phyloP scores from a whole-genome alignment of 202 grass and related monocot species.

The Brachypodium distachyon region DNA sequence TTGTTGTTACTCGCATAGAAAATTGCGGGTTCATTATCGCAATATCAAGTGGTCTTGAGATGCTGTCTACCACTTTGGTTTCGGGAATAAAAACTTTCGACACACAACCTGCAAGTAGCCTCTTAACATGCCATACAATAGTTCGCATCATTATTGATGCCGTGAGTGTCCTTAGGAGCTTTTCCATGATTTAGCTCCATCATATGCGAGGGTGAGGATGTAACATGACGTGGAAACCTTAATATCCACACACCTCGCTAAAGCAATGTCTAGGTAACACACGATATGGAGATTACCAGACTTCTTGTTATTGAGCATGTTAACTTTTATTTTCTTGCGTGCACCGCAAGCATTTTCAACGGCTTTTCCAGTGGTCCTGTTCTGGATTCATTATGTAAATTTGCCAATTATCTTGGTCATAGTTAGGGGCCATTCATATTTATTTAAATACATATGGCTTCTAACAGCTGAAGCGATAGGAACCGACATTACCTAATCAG shows the following conservation, averaged over 20 bases:
- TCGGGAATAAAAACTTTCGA: too few species aligned
- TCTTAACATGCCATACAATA: too few species aligned
- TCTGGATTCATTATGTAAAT: not conserved
- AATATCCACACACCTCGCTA: not conserved
- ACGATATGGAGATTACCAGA: not conserved
- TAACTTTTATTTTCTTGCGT: not conserved
- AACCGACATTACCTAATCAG: too few species aligned
- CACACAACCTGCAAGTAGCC: too few species aligned
- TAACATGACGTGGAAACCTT: not conserved
- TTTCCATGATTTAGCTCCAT: too few species aligned
- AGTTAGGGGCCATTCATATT: not conserved
- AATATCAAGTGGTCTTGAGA: not conserved
- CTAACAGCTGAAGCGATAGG: too few species aligned
- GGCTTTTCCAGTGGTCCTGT: not conserved
- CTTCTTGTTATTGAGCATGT: conserved; percentile 1
- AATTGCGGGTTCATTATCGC: not conserved
- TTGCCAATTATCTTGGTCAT: not conserved
- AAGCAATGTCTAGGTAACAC: not conserved
- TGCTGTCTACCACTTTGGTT: too few species aligned
- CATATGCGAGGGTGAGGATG: too few species aligned
- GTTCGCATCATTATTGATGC: too few species aligned
- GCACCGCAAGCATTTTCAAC: not conserved
- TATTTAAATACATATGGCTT: not conserved
- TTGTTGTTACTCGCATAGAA: conserved; percentile 1
- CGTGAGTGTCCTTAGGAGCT: too few species aligned